phyloP scores from a whole-genome alignment of 352 stramenopile species.

The Pythium oligandrum region DNA sequence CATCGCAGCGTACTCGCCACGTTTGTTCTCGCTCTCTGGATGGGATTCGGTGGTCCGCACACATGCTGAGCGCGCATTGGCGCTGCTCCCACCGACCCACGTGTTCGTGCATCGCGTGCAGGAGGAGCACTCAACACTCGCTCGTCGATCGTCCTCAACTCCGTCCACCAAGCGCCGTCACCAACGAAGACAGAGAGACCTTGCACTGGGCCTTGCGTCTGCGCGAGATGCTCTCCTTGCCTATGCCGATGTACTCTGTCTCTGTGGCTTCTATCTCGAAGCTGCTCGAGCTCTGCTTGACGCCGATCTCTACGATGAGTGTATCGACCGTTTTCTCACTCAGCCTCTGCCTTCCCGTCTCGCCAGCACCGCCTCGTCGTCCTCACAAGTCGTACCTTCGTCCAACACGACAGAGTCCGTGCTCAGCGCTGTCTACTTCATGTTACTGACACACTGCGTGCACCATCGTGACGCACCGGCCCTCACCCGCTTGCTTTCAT shows the following conservation, averaged over 20 bases:
- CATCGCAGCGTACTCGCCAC: conserved; percentile 55
- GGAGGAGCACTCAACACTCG: not conserved
- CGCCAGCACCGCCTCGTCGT: not conserved
- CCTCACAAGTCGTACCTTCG: not conserved
- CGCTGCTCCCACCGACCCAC: conserved; percentile 52
- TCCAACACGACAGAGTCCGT: conserved; percentile 3
- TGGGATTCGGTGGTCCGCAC: conserved; percentile 31
- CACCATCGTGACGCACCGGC: conserved; percentile 33
- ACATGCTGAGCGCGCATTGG: conserved; percentile 64
- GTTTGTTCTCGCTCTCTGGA: conserved; percentile 60
- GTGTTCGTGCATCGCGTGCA: conserved; percentile 35
- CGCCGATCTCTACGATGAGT: conserved; percentile 60
- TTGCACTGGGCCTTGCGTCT: conserved; percentile 2
- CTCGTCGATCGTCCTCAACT: no score
- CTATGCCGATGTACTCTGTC: conserved; percentile 53
- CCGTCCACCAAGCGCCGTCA: not conserved
- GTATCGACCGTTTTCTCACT: conserved; percentile 30
- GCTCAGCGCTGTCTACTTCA: conserved; percentile 52
- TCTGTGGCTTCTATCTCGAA: conserved; percentile 49
- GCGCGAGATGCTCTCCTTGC: conserved; percentile 40
- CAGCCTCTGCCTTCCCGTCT: conserved; percentile 10
- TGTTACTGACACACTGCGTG: conserved; percentile 61
- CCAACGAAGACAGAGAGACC: conserved; percentile 1
- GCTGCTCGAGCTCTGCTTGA: conserved; percentile 52
- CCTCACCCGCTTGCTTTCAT: conserved; percentile 39